These are phyloP conservation scores for Leucogyrophana mollusca DNA, from an alignment of 768 basidiomycete genomes.

Conservation along the genomic window DNA sequence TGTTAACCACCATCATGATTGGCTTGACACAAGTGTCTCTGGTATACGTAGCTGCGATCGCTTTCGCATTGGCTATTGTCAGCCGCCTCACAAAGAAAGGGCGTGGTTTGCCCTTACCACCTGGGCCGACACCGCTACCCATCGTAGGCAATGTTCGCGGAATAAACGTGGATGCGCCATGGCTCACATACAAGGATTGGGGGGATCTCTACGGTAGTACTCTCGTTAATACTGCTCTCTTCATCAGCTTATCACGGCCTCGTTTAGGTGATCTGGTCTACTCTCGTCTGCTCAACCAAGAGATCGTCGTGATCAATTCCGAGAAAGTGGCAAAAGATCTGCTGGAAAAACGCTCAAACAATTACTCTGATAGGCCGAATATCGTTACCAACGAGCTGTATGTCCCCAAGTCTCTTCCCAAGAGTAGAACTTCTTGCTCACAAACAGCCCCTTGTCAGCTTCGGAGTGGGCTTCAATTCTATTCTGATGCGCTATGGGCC, in stretches of 20 bases:
- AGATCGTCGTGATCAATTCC: constrained; percentile 27
- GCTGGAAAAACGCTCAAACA: constrained; percentile 23
- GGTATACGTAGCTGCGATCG: too few relatives aligned
- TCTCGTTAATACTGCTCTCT: too few relatives aligned
- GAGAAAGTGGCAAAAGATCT: constrained; percentile 22
- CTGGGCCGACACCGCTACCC: constrained; percentile 18
- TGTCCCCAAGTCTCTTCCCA: background rate
- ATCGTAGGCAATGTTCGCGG: constrained; percentile 18
- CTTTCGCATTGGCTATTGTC: too few relatives aligned
- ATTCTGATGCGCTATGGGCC: constrained; percentile 34
- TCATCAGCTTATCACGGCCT: too few relatives aligned
- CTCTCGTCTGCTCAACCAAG: constrained; percentile 17
- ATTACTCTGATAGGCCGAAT: constrained; percentile 31
- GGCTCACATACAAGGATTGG: constrained; percentile 20
- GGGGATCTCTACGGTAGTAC: constrained; percentile 13
- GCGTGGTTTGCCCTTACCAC: constrained; percentile 11
- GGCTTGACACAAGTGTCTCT: too few relatives aligned
- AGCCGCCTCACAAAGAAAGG: constrained; percentile 3
- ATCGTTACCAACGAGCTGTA: constrained; percentile 22
- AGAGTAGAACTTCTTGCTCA: background rate
- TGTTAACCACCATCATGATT: too few relatives aligned
- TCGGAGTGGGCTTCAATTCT: constrained; percentile 34
- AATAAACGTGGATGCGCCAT: constrained; percentile 11
- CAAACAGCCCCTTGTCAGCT: constrained; percentile 4
- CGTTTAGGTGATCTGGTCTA: constrained; percentile 25